Evolutionary conservation across 495 filamentous ascomycete genomes (phyloP).

Genomic region (Neurospora hispaniola): DNA sequence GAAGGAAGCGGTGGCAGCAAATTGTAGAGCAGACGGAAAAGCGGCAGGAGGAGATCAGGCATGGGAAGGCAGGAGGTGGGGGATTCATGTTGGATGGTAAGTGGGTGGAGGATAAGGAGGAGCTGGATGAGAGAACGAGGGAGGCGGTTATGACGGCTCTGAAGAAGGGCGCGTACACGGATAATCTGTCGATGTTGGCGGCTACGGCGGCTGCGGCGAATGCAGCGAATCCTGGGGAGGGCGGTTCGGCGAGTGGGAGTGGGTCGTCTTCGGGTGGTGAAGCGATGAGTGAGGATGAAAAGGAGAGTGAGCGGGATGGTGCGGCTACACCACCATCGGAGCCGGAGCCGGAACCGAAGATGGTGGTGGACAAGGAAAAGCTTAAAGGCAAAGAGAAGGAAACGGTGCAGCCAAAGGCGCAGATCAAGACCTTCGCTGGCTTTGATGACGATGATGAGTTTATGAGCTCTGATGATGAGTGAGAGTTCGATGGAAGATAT

Average conservation of each 20-base stretch:
- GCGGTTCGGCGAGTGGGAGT: constrained; percentile 26
- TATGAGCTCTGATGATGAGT: constrained; percentile 65
- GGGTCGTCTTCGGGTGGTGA: constrained; percentile 26
- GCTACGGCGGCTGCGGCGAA: neutral
- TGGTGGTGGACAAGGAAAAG: neutral
- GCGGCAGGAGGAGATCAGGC: constrained; percentile 66
- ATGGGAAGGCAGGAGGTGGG: constrained; percentile 48
- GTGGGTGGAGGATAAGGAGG: constrained; percentile 90
- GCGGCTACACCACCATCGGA: constrained; percentile 26
- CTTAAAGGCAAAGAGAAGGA: constrained; percentile 19
- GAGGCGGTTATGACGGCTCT: constrained; percentile 74
- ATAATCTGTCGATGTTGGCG: constrained; percentile 30
- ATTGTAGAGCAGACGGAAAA: constrained; percentile 75
- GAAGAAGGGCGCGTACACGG: constrained; percentile 50
- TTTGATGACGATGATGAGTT: constrained; percentile 91
- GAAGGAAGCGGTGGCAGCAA: constrained; percentile 68
- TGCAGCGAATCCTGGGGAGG: neutral
- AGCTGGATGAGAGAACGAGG: constrained; percentile 67
- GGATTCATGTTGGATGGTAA: constrained; percentile 54
- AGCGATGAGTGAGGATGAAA: constrained; percentile 22
- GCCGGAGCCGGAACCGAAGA: constrained; percentile 10
- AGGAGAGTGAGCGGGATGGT: constrained; percentile 23
- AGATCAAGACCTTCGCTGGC: constrained; percentile 52
- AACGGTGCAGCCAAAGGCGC: constrained; percentile 29
- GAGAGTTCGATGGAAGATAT: constrained; percentile 33